phyloP scores from a whole-genome alignment of 1,284 basidiomycete genomes.

The Apiotrichum montevideense region DNA sequence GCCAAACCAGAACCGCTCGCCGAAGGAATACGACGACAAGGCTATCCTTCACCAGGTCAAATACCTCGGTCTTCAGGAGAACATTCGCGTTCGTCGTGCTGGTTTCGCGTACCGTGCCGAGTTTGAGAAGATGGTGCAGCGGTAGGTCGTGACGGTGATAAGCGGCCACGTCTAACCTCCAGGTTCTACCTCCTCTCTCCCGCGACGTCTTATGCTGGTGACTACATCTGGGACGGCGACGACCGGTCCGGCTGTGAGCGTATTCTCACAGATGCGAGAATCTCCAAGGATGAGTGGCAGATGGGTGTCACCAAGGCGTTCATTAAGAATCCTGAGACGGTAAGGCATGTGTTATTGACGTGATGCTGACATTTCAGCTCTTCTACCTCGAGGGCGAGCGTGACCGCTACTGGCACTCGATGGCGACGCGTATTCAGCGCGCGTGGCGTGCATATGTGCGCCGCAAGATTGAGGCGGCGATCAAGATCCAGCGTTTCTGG shows the following conservation, averaged over 20 bases:
- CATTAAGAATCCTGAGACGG: constrained; percentile 97
- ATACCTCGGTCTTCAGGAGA: constrained; percentile 97
- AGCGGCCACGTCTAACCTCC: constrained; percentile 24
- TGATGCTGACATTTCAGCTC: constrained; percentile 49
- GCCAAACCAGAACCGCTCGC: constrained; percentile 93
- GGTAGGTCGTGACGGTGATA: constrained; percentile 39
- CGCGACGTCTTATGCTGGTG: constrained; percentile 93
- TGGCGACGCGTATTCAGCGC: constrained; percentile 94
- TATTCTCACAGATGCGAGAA: constrained; percentile 91
- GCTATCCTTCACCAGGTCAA: constrained; percentile 98
- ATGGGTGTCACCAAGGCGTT: constrained; percentile 99
- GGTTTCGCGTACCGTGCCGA: constrained; percentile 85
- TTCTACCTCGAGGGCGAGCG: constrained; percentile 99
- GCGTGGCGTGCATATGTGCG: constrained; percentile 94
- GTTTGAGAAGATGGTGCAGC: constrained; percentile 97
- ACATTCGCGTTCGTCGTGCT: constrained; percentile 92
- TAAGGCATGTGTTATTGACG: neutral
- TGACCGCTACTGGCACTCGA: constrained; percentile 99
- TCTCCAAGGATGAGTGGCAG: constrained; percentile 96
- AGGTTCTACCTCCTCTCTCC: constrained; percentile 89
- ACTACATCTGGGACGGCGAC: constrained; percentile 95
- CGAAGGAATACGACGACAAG: constrained; percentile 87
- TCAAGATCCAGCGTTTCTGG: constrained; percentile 96
- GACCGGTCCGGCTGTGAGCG: constrained; percentile 84
- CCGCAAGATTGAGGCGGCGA: constrained; percentile 90